phyloP scores from a whole-genome alignment of 257 asterid genomes.

The Solanum appendiculatum region DNA sequence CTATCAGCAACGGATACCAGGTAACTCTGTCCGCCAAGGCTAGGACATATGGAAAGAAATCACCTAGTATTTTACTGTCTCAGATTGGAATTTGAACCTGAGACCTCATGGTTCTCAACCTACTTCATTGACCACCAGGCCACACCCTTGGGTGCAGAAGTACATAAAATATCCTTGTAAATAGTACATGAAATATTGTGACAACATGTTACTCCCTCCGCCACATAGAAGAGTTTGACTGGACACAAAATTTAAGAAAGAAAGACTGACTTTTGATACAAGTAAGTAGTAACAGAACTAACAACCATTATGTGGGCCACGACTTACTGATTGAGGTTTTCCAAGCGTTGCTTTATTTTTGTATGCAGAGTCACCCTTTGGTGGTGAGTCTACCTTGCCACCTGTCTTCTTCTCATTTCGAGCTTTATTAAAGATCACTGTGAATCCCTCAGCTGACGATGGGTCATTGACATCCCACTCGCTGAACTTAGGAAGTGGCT shows the following conservation, averaged over 20 bases:
- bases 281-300: background rate
- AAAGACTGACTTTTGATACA: background rate
- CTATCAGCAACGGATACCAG: too few species aligned
- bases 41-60: too few species aligned
- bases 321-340: conserved; percentile 60
- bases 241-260: background rate
- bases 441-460: conserved; percentile 69
- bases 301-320: background rate
- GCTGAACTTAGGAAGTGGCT: conserved; percentile 57
- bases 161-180: background rate
- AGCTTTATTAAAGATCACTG: conserved; percentile 57
- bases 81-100: too few species aligned
- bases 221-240: background rate
- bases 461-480: conserved; percentile 74
- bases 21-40: too few species aligned
- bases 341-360: conserved; percentile 50
- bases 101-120: too few species aligned
- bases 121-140: too few species aligned
- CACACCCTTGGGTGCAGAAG: background rate
- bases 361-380: conserved; percentile 29
- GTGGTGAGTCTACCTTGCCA: conserved; percentile 43
- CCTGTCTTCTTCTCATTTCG: conserved; percentile 50
- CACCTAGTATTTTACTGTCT: too few species aligned
- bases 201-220: background rate
- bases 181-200: background rate